These are phyloP conservation scores for Anethum foeniculum DNA, from an alignment of 140 eudicot species.

Conservation along the genomic window DNA sequence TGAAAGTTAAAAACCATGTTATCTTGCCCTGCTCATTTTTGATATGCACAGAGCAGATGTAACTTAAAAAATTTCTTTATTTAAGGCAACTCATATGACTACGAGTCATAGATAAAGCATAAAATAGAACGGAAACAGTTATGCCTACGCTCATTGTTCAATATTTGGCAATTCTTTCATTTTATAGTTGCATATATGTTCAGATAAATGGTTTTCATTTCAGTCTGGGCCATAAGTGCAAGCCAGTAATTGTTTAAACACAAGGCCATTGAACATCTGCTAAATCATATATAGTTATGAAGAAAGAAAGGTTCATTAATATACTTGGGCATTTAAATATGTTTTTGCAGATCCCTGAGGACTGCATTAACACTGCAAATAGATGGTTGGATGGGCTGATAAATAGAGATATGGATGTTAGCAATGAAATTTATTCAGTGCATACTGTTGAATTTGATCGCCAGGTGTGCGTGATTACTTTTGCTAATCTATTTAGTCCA, in stretches of 20 bases:
- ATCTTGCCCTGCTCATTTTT: not conserved
- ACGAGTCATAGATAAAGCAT: not conserved
- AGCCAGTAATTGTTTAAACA: not conserved
- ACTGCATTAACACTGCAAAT: slow-evolving; percentile 34
- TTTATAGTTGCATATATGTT: not conserved
- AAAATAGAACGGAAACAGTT: not conserved
- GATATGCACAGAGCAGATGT: not conserved
- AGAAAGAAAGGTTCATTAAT: no score
- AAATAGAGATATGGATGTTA: slow-evolving; percentile 52
- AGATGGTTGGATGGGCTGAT: slow-evolving; percentile 86
- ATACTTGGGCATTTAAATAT: slow-evolving; percentile 1
- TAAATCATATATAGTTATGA: not conserved
- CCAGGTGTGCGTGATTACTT: slow-evolving; percentile 48
- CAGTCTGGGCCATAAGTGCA: not conserved
- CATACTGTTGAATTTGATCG: slow-evolving; percentile 82
- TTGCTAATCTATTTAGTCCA: not conserved
- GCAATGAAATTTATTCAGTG: slow-evolving; percentile 83
- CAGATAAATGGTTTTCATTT: not conserved
- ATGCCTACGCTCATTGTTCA: not conserved
- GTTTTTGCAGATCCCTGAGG: slow-evolving; percentile 32
- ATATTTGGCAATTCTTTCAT: not conserved
- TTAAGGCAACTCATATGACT: not conserved
- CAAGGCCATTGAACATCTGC: not conserved
- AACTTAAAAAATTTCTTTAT: not conserved
- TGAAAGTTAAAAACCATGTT: not conserved